A percentile compares a stretch with the other conserved stretches of the same genome.
Evolutionary conservation across 169 alveolate genomes (phyloP).

Genomic region (Plasmodium fragile): DNA sequence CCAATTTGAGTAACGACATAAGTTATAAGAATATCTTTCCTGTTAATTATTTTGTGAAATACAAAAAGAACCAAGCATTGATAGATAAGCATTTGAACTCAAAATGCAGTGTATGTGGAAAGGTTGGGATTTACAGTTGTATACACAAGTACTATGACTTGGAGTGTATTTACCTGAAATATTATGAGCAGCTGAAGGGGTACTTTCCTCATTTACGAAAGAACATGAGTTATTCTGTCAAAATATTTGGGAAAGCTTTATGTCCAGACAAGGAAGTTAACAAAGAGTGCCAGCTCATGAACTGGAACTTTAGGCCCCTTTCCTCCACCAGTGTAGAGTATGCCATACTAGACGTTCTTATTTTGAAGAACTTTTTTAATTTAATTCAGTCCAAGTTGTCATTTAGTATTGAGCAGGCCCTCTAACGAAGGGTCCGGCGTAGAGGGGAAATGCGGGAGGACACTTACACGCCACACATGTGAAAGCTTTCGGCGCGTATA

Average conservation of each 20-base stretch:
- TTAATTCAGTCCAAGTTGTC: constrained; percentile 61
- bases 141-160: constrained; percentile 69
- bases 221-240: constrained; percentile 35
- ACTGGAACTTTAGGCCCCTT: constrained; percentile 69
- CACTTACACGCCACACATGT: not conserved
- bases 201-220: constrained; percentile 43
- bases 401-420: constrained; percentile 16
- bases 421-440: not conserved
- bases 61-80: constrained; percentile 25
- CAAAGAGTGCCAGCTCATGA: constrained; percentile 51
- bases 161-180: constrained; percentile 42
- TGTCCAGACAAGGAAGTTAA: constrained; percentile 62
- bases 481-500: not conserved
- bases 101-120: constrained; percentile 29
- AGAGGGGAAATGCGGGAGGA: not conserved
- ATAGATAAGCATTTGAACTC: constrained; percentile 36
- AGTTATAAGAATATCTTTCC: constrained; percentile 59
- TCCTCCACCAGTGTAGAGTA: constrained; percentile 58
- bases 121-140: constrained; percentile 64
- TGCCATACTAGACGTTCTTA: constrained; percentile 65
- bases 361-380: constrained; percentile 40
- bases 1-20: constrained; percentile 22
- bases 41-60: constrained; percentile 51
- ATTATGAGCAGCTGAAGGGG: constrained; percentile 45
- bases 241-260: constrained; percentile 55